Evolutionary conservation across 2,329 filamentous ascomycete genomes (phyloP).

Genomic region (Xylaria sp.): DNA sequence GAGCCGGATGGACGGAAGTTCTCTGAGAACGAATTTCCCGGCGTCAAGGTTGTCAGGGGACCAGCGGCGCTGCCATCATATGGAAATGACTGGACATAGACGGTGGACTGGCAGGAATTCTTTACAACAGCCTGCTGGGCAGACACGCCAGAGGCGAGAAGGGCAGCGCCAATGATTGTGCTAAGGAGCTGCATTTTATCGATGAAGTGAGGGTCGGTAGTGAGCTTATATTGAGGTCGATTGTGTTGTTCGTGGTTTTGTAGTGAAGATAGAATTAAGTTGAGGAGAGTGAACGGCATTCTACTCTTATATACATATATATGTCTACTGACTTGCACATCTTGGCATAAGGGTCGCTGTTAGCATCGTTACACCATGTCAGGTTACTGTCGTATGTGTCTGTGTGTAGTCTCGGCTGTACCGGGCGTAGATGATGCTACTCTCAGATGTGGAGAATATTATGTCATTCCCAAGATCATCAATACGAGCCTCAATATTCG

Average conservation of each 20-base stretch:
- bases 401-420: conserved; percentile 8
- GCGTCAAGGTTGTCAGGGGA: conserved; percentile 47
- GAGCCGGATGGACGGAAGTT: conserved; percentile 51
- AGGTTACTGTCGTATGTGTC: conserved; percentile 18
- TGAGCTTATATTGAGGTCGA: neutral
- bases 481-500: conserved; percentile 32
- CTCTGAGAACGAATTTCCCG: conserved; percentile 48
- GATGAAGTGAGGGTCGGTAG: neutral
- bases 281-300: neutral
- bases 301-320: conserved; percentile 33
- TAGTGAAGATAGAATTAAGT: neutral
- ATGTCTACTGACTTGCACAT: neutral
- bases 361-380: conserved; percentile 3
- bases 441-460: conserved; percentile 15
- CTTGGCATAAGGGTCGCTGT: conserved; percentile 7
- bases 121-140: conserved; percentile 52
- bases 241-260: neutral
- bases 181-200: conserved; percentile 47
- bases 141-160: conserved; percentile 47
- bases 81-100: conserved; percentile 54
- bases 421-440: conserved; percentile 1
- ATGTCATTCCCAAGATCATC: conserved; percentile 17
- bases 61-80: conserved; percentile 48
- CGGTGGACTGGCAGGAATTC: conserved; percentile 49
- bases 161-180: conserved; percentile 46